Conservation (phyloP, 148 eudicot species). For the Diospyros kaki region DNA sequence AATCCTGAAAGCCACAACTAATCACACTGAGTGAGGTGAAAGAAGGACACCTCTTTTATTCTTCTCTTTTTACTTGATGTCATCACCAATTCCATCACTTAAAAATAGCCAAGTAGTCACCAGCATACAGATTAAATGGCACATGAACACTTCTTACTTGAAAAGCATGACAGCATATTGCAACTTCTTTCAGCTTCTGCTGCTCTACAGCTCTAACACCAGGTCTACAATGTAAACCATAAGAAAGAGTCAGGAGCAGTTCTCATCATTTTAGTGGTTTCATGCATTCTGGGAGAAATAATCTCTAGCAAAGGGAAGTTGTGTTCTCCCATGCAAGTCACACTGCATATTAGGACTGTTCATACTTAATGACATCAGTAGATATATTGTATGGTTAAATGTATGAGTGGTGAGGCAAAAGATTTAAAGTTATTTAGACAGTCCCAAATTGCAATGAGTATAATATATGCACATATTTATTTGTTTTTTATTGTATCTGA, state of each 20-base stretch:
- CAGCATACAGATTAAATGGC: constrained; percentile 6
- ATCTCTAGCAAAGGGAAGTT: neutral
- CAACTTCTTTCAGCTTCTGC: constrained; percentile 18
- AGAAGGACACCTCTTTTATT: neutral
- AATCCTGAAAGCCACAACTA: neutral
- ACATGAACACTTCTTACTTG: constrained; percentile 2
- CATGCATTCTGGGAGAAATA: neutral
- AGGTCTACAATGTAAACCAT: constrained; percentile 32
- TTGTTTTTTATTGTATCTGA: neutral
- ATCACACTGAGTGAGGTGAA: neutral
- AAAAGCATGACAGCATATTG: constrained; percentile 8
- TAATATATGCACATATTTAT: no score
- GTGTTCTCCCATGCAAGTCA: neutral
- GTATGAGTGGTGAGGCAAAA: neutral
- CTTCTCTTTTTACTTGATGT: neutral
- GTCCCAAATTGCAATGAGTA: neutral
- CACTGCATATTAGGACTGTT: neutral
- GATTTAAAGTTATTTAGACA: neutral
- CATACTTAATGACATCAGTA: no score
- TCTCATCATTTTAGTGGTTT: neutral
- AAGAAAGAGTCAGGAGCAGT: constrained; percentile 1
- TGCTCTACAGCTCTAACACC: constrained; percentile 43
- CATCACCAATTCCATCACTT: neutral
- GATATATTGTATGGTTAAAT: neutral
- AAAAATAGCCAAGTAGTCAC: constrained; percentile 2